phyloP scores from a whole-genome alignment of 768 basidiomycete species.

The Leccinum obscurum region DNA sequence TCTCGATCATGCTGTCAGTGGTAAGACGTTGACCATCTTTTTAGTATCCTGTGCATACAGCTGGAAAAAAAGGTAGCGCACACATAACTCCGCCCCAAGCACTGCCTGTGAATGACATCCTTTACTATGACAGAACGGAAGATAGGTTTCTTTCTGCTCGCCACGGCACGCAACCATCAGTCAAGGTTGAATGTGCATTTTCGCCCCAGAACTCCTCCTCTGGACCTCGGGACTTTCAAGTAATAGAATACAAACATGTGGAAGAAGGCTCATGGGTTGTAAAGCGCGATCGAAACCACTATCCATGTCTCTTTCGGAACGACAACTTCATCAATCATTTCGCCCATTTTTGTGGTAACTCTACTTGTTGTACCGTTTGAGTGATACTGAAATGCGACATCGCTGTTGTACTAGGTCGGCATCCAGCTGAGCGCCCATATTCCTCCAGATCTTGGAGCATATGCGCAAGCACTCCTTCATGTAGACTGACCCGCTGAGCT shows the following conservation, averaged over 20 bases:
- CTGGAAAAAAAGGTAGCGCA: too few relatives aligned
- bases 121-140: too few relatives aligned
- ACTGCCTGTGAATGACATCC: too few relatives aligned
- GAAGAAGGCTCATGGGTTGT: neutral
- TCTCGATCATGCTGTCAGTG: conserved; percentile 41
- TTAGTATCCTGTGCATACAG: too few relatives aligned
- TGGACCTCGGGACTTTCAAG: neutral
- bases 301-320: neutral
- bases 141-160: too few relatives aligned
- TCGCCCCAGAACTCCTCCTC: too few relatives aligned
- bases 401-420: conserved; percentile 56
- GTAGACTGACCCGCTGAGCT: conserved; percentile 4
- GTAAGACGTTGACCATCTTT: neutral
- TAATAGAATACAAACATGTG: neutral
- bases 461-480: conserved; percentile 89
- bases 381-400: neutral
- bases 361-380: neutral
- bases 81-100: too few relatives aligned
- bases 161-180: too few relatives aligned
- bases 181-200: too few relatives aligned
- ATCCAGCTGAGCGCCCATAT: conserved; percentile 95
- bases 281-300: neutral
- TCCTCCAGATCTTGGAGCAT: conserved; percentile 92
- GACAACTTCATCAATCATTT: neutral
- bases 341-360: neutral